phyloP scores from a whole-genome alignment of 2,329 filamentous ascomycete species.

The Epichloe glyceriae region DNA sequence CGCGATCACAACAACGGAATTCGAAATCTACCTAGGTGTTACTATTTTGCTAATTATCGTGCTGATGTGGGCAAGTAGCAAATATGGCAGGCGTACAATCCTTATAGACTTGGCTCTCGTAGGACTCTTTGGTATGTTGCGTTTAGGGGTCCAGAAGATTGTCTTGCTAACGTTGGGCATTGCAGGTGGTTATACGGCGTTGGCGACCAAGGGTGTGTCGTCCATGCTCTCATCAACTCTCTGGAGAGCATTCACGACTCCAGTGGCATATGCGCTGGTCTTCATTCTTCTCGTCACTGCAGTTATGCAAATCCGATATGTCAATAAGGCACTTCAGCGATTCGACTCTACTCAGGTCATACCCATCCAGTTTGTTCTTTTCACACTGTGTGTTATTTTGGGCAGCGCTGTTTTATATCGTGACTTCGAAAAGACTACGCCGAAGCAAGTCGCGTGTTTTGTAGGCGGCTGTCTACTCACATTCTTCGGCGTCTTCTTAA shows the following conservation, averaged over 20 bases:
- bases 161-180: not conserved
- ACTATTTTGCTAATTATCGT: slow-evolving; percentile 60
- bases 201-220: slow-evolving; percentile 92
- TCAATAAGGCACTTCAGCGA: slow-evolving; percentile 75
- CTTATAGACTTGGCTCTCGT: slow-evolving; percentile 89
- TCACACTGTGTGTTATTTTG: slow-evolving; percentile 88
- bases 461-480: slow-evolving; percentile 82
- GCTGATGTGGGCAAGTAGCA: slow-evolving; percentile 71
- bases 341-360: slow-evolving; percentile 98
- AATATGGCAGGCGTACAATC: slow-evolving; percentile 75
- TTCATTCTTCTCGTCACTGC: slow-evolving; percentile 71
- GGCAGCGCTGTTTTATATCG: slow-evolving; percentile 88
- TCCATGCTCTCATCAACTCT: slow-evolving; percentile 88
- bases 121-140: slow-evolving; percentile 67
- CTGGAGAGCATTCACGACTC: slow-evolving; percentile 78
- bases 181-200: slow-evolving; percentile 85
- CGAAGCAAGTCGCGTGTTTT: slow-evolving; percentile 68
- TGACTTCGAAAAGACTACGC: slow-evolving; percentile 77
- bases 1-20: slow-evolving; percentile 76
- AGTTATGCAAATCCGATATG: slow-evolving; percentile 92
- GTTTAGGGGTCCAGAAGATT: not conserved
- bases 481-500: slow-evolving; percentile 93
- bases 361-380: slow-evolving; percentile 92
- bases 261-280: slow-evolving; percentile 79
- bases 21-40: slow-evolving; percentile 78